A percentile compares a stretch with the other conserved stretches of the same genome.
phyloP scores from a whole-genome alignment of 2,329 filamentous ascomycete genomes.

The Fusarium setosum region DNA sequence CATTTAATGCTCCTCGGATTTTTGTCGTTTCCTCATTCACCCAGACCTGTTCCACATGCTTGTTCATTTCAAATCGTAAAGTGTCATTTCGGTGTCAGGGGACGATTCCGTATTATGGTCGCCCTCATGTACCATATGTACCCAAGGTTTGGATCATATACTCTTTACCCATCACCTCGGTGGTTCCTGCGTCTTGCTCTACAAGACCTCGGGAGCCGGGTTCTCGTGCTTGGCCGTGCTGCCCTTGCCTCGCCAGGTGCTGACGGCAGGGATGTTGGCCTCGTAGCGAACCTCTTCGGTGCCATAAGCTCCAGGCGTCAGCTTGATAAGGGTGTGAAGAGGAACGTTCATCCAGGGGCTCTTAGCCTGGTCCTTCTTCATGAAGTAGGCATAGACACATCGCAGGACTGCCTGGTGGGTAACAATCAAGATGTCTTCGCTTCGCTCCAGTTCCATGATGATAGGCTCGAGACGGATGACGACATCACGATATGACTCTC shows the following conservation, averaged over 20 bases:
- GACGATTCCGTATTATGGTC: not conserved
- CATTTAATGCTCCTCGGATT: slow-evolving; percentile 18
- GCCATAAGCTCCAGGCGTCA: slow-evolving; percentile 93
- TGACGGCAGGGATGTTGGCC: slow-evolving; percentile 94
- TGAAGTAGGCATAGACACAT: slow-evolving; percentile 99
- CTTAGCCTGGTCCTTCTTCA: slow-evolving; percentile 93
- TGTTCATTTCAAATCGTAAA: slow-evolving; percentile 32
- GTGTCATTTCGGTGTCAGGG: not conserved
- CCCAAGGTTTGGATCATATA: not conserved
- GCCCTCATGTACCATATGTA: not conserved
- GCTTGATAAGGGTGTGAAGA: slow-evolving; percentile 94
- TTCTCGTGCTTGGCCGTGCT: slow-evolving; percentile 90
- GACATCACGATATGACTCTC: slow-evolving; percentile 95
- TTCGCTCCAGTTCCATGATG: slow-evolving; percentile 98
- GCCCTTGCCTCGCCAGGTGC: slow-evolving; percentile 95
- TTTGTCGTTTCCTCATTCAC: slow-evolving; percentile 22
- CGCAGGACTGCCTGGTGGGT: slow-evolving; percentile 97
- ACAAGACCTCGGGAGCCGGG: slow-evolving; percentile 55
- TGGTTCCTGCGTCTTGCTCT: slow-evolving; percentile 7
- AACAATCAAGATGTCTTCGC: slow-evolving; percentile 96
- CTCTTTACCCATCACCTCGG: not conserved
- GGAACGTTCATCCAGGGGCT: slow-evolving; percentile 99
- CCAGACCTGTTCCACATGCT: slow-evolving; percentile 23
- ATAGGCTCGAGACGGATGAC: slow-evolving; percentile 98
- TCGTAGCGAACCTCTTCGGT: slow-evolving; percentile 90